Evolutionary conservation across 106 monocot genomes (phyloP).

Genomic region (Acorus calamus): DNA sequence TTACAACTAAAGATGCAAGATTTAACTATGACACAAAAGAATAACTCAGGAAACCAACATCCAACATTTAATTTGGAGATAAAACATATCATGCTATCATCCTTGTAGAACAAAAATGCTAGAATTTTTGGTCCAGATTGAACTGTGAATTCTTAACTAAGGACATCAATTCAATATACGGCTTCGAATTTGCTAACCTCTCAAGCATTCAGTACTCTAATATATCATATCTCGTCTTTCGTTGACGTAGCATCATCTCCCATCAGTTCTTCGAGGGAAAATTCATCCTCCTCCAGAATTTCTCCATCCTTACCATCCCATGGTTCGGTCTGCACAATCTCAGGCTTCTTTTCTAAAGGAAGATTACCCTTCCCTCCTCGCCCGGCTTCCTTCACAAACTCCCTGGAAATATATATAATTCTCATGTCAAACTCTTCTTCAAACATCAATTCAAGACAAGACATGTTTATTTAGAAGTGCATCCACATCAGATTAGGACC

Average conservation of each 20-base stretch:
- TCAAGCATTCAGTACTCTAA: too few species aligned
- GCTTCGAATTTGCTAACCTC: too few species aligned
- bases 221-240: constrained; percentile 61
- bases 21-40: too few species aligned
- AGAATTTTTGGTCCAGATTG: too few species aligned
- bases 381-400: constrained; percentile 94
- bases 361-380: constrained; percentile 94
- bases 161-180: too few species aligned
- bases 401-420: constrained; percentile 31
- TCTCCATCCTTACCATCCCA: constrained; percentile 97
- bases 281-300: constrained; percentile 88
- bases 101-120: too few species aligned
- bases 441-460: not conserved
- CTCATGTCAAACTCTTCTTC: not conserved
- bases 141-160: too few species aligned
- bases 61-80: too few species aligned
- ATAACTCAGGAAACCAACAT: too few species aligned
- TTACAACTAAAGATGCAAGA: too few species aligned
- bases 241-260: constrained; percentile 25
- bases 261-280: constrained; percentile 96
- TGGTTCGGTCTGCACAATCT: constrained; percentile 44
- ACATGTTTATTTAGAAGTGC: not conserved
- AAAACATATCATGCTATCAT: too few species aligned
- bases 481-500: too few species aligned
- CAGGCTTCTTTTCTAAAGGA: constrained; percentile 42